Evolutionary conservation across 1,284 basidiomycete genomes (phyloP).

Genomic region (Tausonia pullulans): DNA sequence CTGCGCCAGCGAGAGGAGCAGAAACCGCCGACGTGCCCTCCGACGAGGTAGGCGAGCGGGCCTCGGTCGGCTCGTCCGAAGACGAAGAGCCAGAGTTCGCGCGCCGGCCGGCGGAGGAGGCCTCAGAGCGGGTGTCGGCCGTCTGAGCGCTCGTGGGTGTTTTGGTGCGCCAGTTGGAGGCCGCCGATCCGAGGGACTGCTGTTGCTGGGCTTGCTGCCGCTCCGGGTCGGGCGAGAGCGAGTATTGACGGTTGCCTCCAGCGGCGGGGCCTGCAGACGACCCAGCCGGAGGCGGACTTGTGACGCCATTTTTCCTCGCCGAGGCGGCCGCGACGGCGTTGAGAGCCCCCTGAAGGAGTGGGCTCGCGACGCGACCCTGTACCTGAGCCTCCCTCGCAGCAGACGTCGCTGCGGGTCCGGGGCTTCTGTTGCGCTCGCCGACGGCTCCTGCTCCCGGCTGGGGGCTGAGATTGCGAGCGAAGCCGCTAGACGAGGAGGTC

Average conservation of each 20-base stretch:
- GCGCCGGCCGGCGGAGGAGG: background rate
- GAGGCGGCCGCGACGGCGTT: background rate
- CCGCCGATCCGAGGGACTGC: background rate
- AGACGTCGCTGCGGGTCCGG: background rate
- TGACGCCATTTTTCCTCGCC: background rate
- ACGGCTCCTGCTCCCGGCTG: conserved; percentile 2
- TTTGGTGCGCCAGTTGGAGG: background rate
- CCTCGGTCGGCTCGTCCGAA: background rate
- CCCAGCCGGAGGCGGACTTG: background rate
- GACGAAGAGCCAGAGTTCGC: background rate
- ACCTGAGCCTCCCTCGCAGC: too few relatives aligned
- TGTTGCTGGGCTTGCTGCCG: background rate
- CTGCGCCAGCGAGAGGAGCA: too few relatives aligned
- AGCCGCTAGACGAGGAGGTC: background rate
- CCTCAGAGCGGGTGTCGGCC: background rate
- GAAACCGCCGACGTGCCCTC: too few relatives aligned
- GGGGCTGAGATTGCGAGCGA: background rate
- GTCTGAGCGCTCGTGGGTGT: background rate
- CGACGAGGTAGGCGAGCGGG: background rate
- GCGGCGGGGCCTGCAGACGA: background rate
- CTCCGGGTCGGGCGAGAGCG: background rate
- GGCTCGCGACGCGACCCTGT: too few relatives aligned
- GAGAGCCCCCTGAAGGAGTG: background rate
- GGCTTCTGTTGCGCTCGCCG: conserved; percentile 1
- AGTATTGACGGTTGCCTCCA: background rate